Base-by-base conservation (phyloP, 192 early-diverging fungal species). In the Podila clonocystis region DNA sequence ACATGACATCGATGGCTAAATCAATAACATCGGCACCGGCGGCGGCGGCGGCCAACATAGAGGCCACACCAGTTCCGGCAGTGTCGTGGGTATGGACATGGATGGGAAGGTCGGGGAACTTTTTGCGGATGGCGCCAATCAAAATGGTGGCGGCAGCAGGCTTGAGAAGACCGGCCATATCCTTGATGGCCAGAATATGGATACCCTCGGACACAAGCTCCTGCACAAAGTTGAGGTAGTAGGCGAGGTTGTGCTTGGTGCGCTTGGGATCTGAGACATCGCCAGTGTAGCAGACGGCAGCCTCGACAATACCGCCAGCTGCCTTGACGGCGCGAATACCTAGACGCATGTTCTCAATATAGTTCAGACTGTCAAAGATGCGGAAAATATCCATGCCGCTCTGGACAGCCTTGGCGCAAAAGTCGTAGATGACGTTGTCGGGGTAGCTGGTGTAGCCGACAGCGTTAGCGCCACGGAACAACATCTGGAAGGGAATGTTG, bases 401-500 rank as follows among this genome's bases (percentile, higher is more conserved):
- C 72, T 92, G 85, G 68, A 89, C 89, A 63, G 97, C 97, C 79
- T 94, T 95, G 80, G 90, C 92, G 85, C 96, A 97, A 86, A 99
- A 99, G 70, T 96, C 96, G 73, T 96, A 97, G 26, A 99, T 92
- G 41, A 99, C 92, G 72, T 99, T 98, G 86, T 99, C 97, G 5
- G 97, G 97, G 76, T 99, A 99, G 58, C 93, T 94, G 50, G 96
- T 98, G 86, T 97, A 97, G 24, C 97, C 97, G 28, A 99, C 97
- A 33, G 96, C 97, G 67, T 99, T 99, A 55, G 97, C 97, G 59
- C 97, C 97, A 82, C 97, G 94, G 66, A 99, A 92, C 59, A 99
- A 89, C 97, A 99, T 99, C 86, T 97, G 96, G 89, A 99, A 99
- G 19, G 97, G 97, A 82, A 99, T 90, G 85, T 98, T 97, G 76